phyloP scores from a whole-genome alignment of 176 grass and related monocot species.

The Avena insularis region DNA sequence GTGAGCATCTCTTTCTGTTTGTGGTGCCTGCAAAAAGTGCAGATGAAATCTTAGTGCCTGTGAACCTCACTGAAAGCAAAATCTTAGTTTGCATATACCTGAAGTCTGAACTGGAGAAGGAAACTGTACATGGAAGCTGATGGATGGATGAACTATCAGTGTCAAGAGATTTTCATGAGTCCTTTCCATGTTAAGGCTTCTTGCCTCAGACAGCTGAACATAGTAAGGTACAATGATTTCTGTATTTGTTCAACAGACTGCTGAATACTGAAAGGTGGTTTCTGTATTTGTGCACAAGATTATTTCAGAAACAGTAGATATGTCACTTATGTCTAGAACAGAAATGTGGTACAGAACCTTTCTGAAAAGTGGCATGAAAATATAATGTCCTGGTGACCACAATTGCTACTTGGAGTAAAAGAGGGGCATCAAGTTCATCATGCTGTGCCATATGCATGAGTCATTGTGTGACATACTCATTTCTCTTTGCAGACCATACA shows the following conservation, averaged over 20 bases:
- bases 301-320: not conserved
- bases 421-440: slow-evolving; percentile 50
- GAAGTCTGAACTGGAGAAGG: not conserved
- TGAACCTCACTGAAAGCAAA: slow-evolving; percentile 43
- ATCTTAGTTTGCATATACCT: not conserved
- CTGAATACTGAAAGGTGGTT: not conserved
- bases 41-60: slow-evolving; percentile 12
- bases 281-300: not conserved
- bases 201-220: not conserved
- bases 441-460: slow-evolving; percentile 8
- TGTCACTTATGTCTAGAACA: not conserved
- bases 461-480: slow-evolving; percentile 26
- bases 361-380: not conserved
- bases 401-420: slow-evolving; percentile 52
- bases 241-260: not conserved
- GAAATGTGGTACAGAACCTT: not conserved
- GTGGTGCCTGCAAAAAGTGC: slow-evolving; percentile 38
- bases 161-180: not conserved
- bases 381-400: slow-evolving; percentile 28
- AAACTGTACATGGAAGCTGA: slow-evolving; percentile 40
- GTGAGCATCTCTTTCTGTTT: not conserved
- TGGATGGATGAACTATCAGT: not conserved
- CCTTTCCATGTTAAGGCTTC: not conserved
- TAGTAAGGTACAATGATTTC: not conserved
- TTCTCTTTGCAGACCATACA: not conserved